phyloP scores from a whole-genome alignment of 257 asterid genomes.

The Striga asiatica region DNA sequence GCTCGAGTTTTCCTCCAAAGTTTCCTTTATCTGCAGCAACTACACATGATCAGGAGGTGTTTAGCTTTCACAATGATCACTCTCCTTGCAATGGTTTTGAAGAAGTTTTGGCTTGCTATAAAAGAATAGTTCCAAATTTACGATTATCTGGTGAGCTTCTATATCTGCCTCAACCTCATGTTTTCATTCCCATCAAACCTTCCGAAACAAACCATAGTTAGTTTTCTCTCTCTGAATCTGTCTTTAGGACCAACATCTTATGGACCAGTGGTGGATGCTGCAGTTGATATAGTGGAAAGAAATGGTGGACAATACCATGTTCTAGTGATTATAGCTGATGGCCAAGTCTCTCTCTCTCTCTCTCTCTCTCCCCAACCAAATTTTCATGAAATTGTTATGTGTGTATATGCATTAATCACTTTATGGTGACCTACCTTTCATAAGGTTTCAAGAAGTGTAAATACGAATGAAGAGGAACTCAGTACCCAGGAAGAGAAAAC shows the following conservation, averaged over 20 bases:
- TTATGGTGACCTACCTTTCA: slow-evolving; percentile 11
- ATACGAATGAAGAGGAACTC: slow-evolving; percentile 37
- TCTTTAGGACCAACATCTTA: slow-evolving; percentile 69
- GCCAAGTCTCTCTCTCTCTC: slow-evolving; percentile 44
- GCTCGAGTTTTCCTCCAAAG: not conserved
- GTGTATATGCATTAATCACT: not conserved
- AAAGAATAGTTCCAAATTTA: slow-evolving; percentile 44
- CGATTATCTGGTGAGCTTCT: slow-evolving; percentile 50
- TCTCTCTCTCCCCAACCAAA: not conserved
- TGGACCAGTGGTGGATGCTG: slow-evolving; percentile 79
- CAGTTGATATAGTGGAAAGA: slow-evolving; percentile 73
- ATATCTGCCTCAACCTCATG: not conserved
- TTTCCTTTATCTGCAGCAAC: slow-evolving; percentile 28
- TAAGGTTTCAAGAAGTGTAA: slow-evolving; percentile 68
- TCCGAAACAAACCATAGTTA: slow-evolving; percentile 6
- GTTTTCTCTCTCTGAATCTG: not conserved
- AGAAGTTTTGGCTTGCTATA: slow-evolving; percentile 77
- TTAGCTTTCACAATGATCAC: slow-evolving; percentile 69
- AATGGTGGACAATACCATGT: slow-evolving; percentile 82
- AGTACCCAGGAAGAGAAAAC: slow-evolving; percentile 67
- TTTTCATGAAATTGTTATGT: not conserved
- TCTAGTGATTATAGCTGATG: slow-evolving; percentile 79
- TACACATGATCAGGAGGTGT: slow-evolving; percentile 65
- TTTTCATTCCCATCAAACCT: not conserved
- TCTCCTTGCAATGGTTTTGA: slow-evolving; percentile 85